These are phyloP conservation scores for Uronychia binucleata DNA, from an alignment of 73 alveolate species.

Conservation along the genomic window DNA sequence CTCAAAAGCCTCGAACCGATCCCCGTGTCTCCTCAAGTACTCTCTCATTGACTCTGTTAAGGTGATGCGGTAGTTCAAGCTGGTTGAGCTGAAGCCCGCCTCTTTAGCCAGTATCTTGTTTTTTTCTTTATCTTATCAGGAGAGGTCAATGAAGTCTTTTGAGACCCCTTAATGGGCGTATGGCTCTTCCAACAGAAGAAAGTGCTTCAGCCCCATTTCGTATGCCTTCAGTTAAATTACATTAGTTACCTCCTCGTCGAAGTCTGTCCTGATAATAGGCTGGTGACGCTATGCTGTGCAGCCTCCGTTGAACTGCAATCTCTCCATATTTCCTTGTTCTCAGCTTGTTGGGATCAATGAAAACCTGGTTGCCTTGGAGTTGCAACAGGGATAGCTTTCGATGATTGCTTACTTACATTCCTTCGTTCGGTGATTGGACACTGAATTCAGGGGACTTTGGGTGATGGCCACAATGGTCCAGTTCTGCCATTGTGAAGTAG, in stretches of 20 bases:
- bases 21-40: not conserved
- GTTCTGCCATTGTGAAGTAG: slow-evolving; percentile 1
- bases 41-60: not conserved
- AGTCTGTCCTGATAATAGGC: slow-evolving; percentile 1
- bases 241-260: not conserved
- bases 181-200: slow-evolving; percentile 6
- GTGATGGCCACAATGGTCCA: slow-evolving; percentile 8
- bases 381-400: not conserved
- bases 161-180: not conserved
- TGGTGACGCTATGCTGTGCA: not conserved
- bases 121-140: not conserved
- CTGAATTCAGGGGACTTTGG: not conserved
- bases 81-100: slow-evolving; percentile 1
- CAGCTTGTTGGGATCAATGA: not conserved
- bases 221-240: not conserved
- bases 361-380: not conserved
- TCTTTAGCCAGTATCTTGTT: not conserved
- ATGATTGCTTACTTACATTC: not conserved
- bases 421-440: not conserved
- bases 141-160: not conserved
- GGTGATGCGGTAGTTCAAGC: not conserved
- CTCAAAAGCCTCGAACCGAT: not conserved
- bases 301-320: not conserved
- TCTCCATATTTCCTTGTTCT: not conserved
- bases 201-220: slow-evolving; percentile 5